These are phyloP conservation scores for Spirogloea muscicola DNA, from an alignment of 139 green algal species.

Conservation along the genomic window DNA sequence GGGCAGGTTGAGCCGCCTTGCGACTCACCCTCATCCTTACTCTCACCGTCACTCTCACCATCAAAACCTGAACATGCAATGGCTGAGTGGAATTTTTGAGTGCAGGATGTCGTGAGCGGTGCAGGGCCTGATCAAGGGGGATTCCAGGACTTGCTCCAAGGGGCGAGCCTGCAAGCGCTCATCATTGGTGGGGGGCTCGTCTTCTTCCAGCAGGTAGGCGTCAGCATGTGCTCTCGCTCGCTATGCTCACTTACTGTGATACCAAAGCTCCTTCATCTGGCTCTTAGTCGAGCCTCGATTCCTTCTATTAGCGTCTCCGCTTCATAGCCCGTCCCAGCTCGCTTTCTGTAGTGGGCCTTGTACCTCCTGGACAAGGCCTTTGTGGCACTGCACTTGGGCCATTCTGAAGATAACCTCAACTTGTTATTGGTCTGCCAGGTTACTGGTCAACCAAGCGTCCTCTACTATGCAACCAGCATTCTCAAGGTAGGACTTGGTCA, in stretches of 20 bases:
- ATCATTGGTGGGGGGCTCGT: conserved; percentile 48
- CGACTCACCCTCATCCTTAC: no score
- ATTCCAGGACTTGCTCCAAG: conserved; percentile 37
- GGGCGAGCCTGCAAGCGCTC: conserved; percentile 46
- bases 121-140: conserved; percentile 9
- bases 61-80: no score
- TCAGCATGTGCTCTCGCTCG: not conserved
- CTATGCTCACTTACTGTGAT: not conserved
- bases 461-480: conserved; percentile 81
- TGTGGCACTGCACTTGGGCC: no score
- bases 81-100: no score
- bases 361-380: no score
- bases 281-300: not conserved
- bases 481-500: conserved; percentile 43
- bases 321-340: no score
- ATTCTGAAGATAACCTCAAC: no score
- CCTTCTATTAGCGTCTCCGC: not conserved
- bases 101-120: no score
- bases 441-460: conserved; percentile 85
- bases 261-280: not conserved
- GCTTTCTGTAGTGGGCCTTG: no score
- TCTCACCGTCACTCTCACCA: no score
- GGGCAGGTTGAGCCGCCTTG: no score
- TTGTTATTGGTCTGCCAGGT: no score
- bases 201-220: conserved; percentile 49